Evolutionary conservation across 352 stramenopile genomes (phyloP), one percentile per base, ranked within the genome.

Genomic region (Discostella stelligera): DNA sequence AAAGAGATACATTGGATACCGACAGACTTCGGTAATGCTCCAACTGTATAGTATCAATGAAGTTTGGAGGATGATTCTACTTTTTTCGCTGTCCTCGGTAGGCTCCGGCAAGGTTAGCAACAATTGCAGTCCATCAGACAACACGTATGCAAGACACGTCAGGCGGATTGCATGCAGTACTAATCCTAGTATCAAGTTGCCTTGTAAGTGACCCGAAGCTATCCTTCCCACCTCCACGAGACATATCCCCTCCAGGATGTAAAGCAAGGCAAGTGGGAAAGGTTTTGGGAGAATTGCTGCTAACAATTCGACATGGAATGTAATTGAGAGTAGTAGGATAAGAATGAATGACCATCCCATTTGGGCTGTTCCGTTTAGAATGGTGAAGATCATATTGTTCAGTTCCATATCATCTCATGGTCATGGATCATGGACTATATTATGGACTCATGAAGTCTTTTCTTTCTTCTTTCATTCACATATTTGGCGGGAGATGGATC

Each of bases 1-100:
- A 58, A 86, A 77, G 20, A 89, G 66, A 60, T 89, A 89, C 76
- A 83, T 85, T 21, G 82, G 82, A 80, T 89, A 89, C 6, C 82
- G 71, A 25, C 25, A 59, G 1, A 89, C 68, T 54, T 89, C 82
- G 9, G 79, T 86, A 11, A 83, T 21, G 18, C 70, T 63, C 78
- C 79, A 89, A 27, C 64, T 66, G 41, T 74, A 77, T 11, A 86
- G 49, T 27, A 88, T 67, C n/a, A 58, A 50, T 18, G 39, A 46
- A 20, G 44, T 66, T 50, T 44, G 21, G 25, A 58, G 37, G 37
- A 44, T 44, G 37, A 44, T 44, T 10, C 7, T 14, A 44, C 11
- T 3, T 44, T 44, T 3, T 44, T 44, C 27, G 27, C 2, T 32
- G 27, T 32, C 27, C 27, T 32, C 41, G 16, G 21, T 18, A 27